Evolutionary conservation across 805 yeast genomes (phyloP), one percentile per base, ranked within the genome.

Genomic region (Kazachstania kunashirensis): DNA sequence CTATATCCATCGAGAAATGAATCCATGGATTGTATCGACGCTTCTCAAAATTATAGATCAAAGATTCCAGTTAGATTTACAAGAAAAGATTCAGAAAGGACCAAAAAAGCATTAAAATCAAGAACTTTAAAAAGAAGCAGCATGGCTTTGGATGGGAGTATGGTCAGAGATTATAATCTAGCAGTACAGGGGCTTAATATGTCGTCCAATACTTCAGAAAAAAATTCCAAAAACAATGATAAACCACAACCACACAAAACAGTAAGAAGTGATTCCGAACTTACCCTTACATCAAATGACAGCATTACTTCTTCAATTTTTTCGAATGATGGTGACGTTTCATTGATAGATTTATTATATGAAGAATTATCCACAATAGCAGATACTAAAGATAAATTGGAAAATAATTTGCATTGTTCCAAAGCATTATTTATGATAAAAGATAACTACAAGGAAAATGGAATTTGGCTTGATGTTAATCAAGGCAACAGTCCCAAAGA

Each of bases 111-210:
- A n/a, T n/a, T n/a, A n/a, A n/a, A n/a, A n/a, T n/a, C n/a, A 19
- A n/a, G 18, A 13, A 33, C 14, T 17, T 26, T 39, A 6, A 36
- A 36, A n/a, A 29, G 59, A 38, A 46, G 55, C 34, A 53, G 54
- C 11, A 44, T 51, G 15, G 21, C 50, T 15, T 38, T 55, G 18
- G 60, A 55, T 40, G 53, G 50, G 21, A 46, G 43, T 11, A 33
- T 53, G 25, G 47, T 53, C 3, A 41, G 51, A 21, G 60, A 55
- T 24, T 53, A 53, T 40, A 49, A 48, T 33, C 26, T 50, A 14
- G 57, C 56, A n/a, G 29, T 54, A 12, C 43, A 40, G 27, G 25
- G 25, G 9, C n/a, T 30, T 2, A 17, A 16, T n/a, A 11, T 14
- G 6, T 12, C 14, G 13, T 24, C 6, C 18, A 19, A 14, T 14